Base-by-base conservation (phyloP, 257 asterid genomes). In the Nicotiana sylvestris region DNA sequence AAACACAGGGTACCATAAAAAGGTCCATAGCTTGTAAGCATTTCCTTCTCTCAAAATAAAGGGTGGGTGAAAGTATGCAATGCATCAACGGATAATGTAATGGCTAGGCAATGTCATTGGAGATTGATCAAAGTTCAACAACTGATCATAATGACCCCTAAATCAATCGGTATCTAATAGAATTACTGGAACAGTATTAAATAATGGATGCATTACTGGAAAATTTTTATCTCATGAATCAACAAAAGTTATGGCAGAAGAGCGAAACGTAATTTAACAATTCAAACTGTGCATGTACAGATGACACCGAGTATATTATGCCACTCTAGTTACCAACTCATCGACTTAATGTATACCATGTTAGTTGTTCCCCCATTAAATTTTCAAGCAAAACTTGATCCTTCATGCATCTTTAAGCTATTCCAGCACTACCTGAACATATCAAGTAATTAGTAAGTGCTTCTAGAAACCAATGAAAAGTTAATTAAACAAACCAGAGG, bases 381-480 rank as follows among this genome's bases (percentile, higher is more conserved):
- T 0, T 27, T 25, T 27, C 80, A 51, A 51, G 46, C 64, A 76
- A 76, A 51, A 51, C 64, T 74, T 76, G 64, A 51, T 76, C 80
- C 39, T 51, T 15, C 46, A 53, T 72, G 65, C n/a, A 67, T 76
- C 82, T 69, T 85, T 77, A 25, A 53, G 81, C 76, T 43, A 46
- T 68, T 2, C 82, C 83, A 81, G 67, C 83, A 83, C 30, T 43
- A 77, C 78, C 81, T 81, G 72, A 55, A 37, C 77, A 76, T 39
- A 68, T 43, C 37, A 69, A 25, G 83, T 53, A 78, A 30, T 29
- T 27, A 17, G 43, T 53, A 16, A 60, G 13, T 51, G 25, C 55
- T 32, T 27, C 29, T 76, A 25, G 9, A 7, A 49, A 43, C 3
- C 30, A 6, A 43, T 68, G 66, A 16, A 76, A 10, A 51, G 18